Percentiles rank a stretch among this genome's conserved stretches.
phyloP scores from a whole-genome alignment of 306 rosid genomes.

The Oxytropis ochrocephala region DNA sequence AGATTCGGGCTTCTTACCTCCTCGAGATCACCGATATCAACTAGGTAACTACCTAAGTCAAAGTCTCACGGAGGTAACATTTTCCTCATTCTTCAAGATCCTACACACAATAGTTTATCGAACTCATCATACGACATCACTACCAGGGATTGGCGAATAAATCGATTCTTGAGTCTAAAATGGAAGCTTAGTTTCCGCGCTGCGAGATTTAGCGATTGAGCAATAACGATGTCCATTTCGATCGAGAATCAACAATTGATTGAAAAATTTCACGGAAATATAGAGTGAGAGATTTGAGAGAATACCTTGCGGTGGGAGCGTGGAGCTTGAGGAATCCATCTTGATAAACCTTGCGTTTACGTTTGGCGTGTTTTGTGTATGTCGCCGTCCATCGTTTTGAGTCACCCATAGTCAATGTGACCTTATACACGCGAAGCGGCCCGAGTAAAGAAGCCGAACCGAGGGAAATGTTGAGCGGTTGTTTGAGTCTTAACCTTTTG shows the following conservation, averaged over 20 bases:
- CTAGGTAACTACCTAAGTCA: constrained; percentile 26
- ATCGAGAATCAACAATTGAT: background rate
- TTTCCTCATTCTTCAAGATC: constrained; percentile 58
- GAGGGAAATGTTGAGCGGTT: background rate
- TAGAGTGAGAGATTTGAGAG: background rate
- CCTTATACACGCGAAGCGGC: background rate
- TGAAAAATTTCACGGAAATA: background rate
- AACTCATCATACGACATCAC: constrained; percentile 56
- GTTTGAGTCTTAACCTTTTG: background rate
- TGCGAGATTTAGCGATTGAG: background rate
- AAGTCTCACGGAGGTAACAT: constrained; percentile 38
- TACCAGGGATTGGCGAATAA: constrained; percentile 13
- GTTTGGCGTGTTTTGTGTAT: constrained; percentile 66
- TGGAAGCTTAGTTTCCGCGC: background rate
- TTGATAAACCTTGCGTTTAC: constrained; percentile 76
- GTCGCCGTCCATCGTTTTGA: constrained; percentile 71
- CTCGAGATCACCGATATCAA: constrained; percentile 48
- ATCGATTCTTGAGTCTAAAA: background rate
- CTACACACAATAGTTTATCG: constrained; percentile 62
- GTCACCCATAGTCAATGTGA: constrained; percentile 36
- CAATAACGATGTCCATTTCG: background rate
- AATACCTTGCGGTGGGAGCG: constrained; percentile 59
- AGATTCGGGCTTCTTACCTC: constrained; percentile 30
- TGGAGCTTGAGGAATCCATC: constrained; percentile 69
- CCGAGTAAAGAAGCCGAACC: background rate